Conservation (phyloP, 352 stramenopile species). For the Phytophthora hybrid region DNA sequence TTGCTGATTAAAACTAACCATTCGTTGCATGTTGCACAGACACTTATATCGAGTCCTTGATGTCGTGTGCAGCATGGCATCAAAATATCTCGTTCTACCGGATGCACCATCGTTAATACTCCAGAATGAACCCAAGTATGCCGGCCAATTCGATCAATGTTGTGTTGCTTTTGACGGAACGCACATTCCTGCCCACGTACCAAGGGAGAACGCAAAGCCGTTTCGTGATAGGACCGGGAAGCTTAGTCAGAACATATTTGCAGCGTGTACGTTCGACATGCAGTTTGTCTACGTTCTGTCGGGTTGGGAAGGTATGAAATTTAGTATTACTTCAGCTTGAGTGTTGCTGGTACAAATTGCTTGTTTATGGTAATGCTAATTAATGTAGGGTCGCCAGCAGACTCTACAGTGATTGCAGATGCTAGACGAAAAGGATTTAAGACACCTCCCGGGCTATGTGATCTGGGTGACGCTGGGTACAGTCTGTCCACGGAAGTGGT, state of each 20-base stretch:
- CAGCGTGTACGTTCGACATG: conserved; percentile 34
- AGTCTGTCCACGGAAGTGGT: conserved; percentile 20
- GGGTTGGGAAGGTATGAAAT: conserved; percentile 33
- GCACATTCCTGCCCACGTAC: conserved; percentile 21
- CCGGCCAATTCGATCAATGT: conserved; percentile 15
- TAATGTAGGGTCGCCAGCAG: conserved; percentile 8
- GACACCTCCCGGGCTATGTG: conserved; percentile 20
- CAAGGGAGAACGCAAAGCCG: conserved; percentile 11
- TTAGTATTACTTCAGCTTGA: not conserved
- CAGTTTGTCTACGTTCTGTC: conserved; percentile 28
- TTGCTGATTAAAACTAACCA: not conserved
- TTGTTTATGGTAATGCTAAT: conserved; percentile 5
- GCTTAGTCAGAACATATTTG: conserved; percentile 36
- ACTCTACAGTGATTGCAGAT: conserved; percentile 19
- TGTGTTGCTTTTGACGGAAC: conserved; percentile 26
- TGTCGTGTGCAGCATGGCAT: conserved; percentile 1
- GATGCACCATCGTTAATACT: not conserved
- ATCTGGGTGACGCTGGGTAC: conserved; percentile 32
- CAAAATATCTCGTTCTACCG: conserved; percentile 4
- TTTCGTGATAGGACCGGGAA: conserved; percentile 32
- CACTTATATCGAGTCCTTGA: conserved; percentile 16
- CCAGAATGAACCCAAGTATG: conserved; percentile 14
- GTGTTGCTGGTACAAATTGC: too few relatives aligned
- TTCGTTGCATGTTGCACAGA: not conserved
- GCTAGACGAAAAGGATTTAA: conserved; percentile 10